phyloP scores from a whole-genome alignment of 768 basidiomycete genomes.

The Mycena filopes region DNA sequence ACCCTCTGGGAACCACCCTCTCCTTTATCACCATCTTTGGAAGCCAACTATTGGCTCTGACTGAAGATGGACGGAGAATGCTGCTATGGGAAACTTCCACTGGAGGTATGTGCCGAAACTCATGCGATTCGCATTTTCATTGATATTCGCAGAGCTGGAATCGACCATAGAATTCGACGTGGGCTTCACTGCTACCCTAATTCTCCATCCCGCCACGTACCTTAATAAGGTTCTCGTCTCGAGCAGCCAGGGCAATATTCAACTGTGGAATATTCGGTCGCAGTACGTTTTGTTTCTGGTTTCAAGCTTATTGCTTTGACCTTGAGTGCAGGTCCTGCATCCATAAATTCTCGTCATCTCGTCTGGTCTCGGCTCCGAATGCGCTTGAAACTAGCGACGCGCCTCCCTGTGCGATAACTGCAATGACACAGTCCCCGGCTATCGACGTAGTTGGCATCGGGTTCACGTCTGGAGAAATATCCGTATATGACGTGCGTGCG shows the following conservation, averaged over 20 bases:
- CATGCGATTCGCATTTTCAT: neutral
- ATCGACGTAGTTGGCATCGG: constrained; percentile 97
- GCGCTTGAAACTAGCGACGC: constrained; percentile 40
- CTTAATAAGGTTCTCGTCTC: constrained; percentile 93
- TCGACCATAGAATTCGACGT: constrained; percentile 81
- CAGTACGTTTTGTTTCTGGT: constrained; percentile 57
- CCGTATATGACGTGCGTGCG: constrained; percentile 89
- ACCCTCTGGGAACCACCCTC: constrained; percentile 71
- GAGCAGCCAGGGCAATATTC: constrained; percentile 82
- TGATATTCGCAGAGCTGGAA: constrained; percentile 60
- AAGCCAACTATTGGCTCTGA: constrained; percentile 79
- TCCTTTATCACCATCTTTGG: constrained; percentile 84
- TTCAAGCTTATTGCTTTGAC: neutral
- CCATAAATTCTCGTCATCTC: constrained; percentile 73
- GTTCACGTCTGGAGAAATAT: constrained; percentile 86
- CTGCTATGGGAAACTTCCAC: constrained; percentile 77
- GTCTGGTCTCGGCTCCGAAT: constrained; percentile 56
- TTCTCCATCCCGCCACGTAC: constrained; percentile 96
- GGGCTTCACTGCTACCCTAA: constrained; percentile 84
- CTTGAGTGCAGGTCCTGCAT: constrained; percentile 73
- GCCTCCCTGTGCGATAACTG: constrained; percentile 67
- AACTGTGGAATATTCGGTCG: constrained; percentile 94
- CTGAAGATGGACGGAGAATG: constrained; percentile 81
- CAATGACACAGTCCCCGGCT: constrained; percentile 90
- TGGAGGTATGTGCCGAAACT: constrained; percentile 58